Percentiles rank a stretch among this genome's conserved stretches.
phyloP scores from a whole-genome alignment of 805 yeast genomes.

The Lachancea thermotolerans region DNA sequence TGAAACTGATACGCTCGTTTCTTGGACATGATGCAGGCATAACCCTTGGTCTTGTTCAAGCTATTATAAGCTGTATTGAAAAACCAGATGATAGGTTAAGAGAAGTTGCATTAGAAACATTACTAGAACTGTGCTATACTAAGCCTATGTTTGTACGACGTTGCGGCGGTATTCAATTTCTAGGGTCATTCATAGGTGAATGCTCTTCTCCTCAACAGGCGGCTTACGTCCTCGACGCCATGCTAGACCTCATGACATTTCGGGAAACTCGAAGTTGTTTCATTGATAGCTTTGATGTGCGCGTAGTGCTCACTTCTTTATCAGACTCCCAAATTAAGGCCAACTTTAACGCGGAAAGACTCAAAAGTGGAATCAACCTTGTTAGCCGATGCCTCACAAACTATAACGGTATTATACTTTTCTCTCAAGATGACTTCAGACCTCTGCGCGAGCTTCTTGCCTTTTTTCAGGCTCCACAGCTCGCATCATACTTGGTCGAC shows the following conservation, averaged over 20 bases:
- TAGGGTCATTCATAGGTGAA: constrained; percentile 29
- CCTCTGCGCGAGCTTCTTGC: constrained; percentile 51
- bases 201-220: constrained; percentile 23
- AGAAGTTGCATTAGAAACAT: constrained; percentile 46
- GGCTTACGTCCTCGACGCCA: constrained; percentile 23
- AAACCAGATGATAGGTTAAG: constrained; percentile 45
- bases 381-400: constrained; percentile 56
- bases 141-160: constrained; percentile 39
- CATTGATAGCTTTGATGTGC: constrained; percentile 56
- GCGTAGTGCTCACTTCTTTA: constrained; percentile 59
- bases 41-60: constrained; percentile 59
- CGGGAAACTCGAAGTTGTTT: constrained; percentile 27
- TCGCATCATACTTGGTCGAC: constrained; percentile 62
- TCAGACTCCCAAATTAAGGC: constrained; percentile 51
- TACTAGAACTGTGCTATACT: constrained; percentile 47
- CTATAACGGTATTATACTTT: constrained; percentile 70
- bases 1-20: constrained; percentile 61
- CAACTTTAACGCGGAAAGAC: constrained; percentile 43
- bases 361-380: constrained; percentile 55
- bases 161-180: constrained; percentile 41
- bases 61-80: constrained; percentile 60
- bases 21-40: constrained; percentile 52
- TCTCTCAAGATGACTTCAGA: constrained; percentile 49
- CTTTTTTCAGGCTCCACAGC: constrained; percentile 53
- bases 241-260: constrained; percentile 25